Base-by-base conservation (phyloP, 2,329 filamentous ascomycete species). In the Corinectria fuckeliana region DNA sequence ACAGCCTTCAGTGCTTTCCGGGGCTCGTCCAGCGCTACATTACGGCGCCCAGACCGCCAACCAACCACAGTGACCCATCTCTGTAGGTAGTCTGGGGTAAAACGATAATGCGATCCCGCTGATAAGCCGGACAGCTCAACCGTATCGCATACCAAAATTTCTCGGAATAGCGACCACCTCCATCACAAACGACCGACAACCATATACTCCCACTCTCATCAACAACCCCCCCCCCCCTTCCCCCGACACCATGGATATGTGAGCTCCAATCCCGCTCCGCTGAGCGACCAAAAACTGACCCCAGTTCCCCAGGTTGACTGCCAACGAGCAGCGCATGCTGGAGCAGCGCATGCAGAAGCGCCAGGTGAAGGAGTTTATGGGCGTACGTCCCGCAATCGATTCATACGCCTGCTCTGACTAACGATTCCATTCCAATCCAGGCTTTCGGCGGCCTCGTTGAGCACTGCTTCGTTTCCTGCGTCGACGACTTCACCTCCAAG, bases 301-400 rank as follows among this genome's bases (percentile, higher is more conserved):
- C 45, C 61, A 64, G 66, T 56, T 45, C 50, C 18, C 38, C 62
- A 84, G 83, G 76, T 90, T 96, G 76, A 91, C 86, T 69, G 76
- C 84, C 72, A 78, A 87, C 72, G 94, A 98, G 84, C 91, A 96
- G 83, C 91, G 92, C 81, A 92, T 95, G 85, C 91, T 99, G 75
- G 90, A 96, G 80, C 81, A 87, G 81, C 92, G 95, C 79, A 93
- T 99, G 87, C 93, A 98, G 83, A 91, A 91, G 81, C 96, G 95
- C 81, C 95, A 99, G 81, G 92, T 99, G 85, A 97, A 97, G 82
- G 94, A 98, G 77, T 98, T 99, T 76, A 97, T 98, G 90, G 91
- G 88, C 72, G 95, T 98, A 85, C 71, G 92, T 84, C 56, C n/a
- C 13, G 25, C 41, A 25, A 6, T 18, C 56, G 16, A 28, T 32